Conservation (phyloP, 306 rosid genomes). For the Fragaria vesca region DNA sequence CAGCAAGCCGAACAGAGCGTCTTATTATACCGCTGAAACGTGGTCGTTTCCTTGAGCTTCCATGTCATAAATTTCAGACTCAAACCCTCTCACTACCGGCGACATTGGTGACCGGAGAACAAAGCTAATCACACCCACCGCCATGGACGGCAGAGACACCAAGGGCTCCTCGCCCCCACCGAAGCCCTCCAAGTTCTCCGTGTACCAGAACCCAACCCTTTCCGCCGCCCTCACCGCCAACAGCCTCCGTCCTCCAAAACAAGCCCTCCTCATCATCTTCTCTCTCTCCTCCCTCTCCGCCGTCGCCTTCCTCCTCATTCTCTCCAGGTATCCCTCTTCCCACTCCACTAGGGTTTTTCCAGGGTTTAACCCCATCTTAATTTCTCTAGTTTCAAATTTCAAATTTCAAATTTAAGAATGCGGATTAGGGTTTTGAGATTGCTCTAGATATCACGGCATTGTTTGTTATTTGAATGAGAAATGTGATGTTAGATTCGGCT, state of each 20-base stretch:
- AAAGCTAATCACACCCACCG: background rate
- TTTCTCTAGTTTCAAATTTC: no score
- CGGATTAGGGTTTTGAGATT: background rate
- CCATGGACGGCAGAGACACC: constrained; percentile 46
- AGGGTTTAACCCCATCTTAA: constrained; percentile 16
- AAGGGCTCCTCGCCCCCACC: constrained; percentile 42
- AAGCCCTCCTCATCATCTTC: constrained; percentile 49
- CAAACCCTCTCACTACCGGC: background rate
- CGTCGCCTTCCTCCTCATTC: constrained; percentile 51
- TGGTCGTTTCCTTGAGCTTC: background rate
- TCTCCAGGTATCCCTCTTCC: constrained; percentile 48
- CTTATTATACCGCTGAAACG: background rate
- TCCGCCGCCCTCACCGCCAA: constrained; percentile 79
- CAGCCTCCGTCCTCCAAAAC: constrained; percentile 72
- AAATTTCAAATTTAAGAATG: background rate
- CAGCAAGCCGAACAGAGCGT: no score
- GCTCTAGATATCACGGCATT: background rate
- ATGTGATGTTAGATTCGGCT: background rate
- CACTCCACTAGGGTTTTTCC: constrained; percentile 22
- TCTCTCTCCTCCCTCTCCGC: constrained; percentile 67
- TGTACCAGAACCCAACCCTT: constrained; percentile 69
- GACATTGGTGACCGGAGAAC: background rate
- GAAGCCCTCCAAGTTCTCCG: constrained; percentile 66
- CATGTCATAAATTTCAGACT: background rate
- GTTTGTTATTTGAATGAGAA: constrained; percentile 3